phyloP scores from a whole-genome alignment of 1,284 basidiomycete genomes.

The Fomitopsis palustris region DNA sequence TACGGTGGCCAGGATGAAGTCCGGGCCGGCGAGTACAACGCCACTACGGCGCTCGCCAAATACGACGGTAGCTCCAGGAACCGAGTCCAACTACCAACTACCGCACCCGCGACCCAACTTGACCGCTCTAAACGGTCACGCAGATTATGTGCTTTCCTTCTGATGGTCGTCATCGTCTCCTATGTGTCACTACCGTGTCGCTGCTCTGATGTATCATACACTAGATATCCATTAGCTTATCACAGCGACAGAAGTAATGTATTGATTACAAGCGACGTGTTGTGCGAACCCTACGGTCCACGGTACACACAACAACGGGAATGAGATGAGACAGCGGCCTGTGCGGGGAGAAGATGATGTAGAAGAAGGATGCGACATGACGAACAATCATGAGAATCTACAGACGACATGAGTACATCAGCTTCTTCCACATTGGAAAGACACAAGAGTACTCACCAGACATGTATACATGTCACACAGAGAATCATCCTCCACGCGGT shows the following conservation, averaged over 20 bases:
- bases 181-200: neutral
- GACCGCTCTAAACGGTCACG: no score
- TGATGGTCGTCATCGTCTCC: no score
- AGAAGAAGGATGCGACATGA: neutral
- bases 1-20: no score
- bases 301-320: neutral
- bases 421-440: neutral
- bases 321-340: neutral
- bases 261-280: neutral
- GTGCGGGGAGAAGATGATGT: neutral
- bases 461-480: neutral
- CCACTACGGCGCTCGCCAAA: neutral
- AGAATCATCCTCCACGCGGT: neutral
- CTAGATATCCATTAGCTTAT: no score
- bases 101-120: no score
- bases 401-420: neutral
- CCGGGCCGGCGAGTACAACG: neutral
- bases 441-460: neutral
- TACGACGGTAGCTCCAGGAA: neutral
- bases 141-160: no score
- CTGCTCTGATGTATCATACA: neutral
- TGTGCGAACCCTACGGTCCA: neutral
- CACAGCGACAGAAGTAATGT: neutral
- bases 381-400: neutral
- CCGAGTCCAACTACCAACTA: neutral